Conservation (phyloP, 108 stramenopile genomes). For the Nitzschia sp. region DNA sequence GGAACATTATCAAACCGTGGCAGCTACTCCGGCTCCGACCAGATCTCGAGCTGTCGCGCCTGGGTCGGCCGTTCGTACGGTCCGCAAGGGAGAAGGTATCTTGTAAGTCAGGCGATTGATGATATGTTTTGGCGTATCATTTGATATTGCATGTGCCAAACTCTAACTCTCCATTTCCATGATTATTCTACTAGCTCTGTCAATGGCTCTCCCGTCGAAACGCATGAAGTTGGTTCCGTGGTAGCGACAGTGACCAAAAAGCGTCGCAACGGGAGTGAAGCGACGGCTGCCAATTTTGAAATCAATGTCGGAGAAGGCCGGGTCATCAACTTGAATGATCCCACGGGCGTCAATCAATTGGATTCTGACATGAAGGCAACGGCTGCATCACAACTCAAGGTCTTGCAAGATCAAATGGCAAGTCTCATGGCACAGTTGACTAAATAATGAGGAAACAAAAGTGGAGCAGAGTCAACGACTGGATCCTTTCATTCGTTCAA, state of each 20-base stretch:
- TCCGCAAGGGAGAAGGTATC: constrained; percentile 65
- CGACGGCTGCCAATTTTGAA: constrained; percentile 48
- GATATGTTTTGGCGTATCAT: not conserved
- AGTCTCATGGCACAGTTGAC: constrained; percentile 71
- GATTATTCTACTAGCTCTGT: constrained; percentile 50
- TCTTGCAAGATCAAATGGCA: constrained; percentile 78
- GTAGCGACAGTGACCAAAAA: constrained; percentile 79
- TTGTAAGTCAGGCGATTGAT: constrained; percentile 33
- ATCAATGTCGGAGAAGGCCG: constrained; percentile 74
- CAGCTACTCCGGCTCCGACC: constrained; percentile 52
- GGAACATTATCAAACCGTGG: not conserved
- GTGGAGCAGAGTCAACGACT: too few relatives aligned
- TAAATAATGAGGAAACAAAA: constrained; percentile 19
- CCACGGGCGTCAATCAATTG: constrained; percentile 47
- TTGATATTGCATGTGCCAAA: constrained; percentile 8
- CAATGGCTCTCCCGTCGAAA: constrained; percentile 74
- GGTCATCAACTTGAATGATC: constrained; percentile 62
- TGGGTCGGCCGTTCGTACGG: constrained; percentile 48
- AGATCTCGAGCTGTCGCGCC: not conserved
- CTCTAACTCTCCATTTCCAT: not conserved
- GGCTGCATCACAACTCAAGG: constrained; percentile 62
- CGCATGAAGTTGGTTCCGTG: constrained; percentile 58
- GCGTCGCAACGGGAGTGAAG: constrained; percentile 28
- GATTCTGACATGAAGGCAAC: constrained; percentile 60
- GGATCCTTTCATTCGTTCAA: too few relatives aligned